Conservation (phyloP, 495 filamentous ascomycete species). For the Penicillium manginii region DNA sequence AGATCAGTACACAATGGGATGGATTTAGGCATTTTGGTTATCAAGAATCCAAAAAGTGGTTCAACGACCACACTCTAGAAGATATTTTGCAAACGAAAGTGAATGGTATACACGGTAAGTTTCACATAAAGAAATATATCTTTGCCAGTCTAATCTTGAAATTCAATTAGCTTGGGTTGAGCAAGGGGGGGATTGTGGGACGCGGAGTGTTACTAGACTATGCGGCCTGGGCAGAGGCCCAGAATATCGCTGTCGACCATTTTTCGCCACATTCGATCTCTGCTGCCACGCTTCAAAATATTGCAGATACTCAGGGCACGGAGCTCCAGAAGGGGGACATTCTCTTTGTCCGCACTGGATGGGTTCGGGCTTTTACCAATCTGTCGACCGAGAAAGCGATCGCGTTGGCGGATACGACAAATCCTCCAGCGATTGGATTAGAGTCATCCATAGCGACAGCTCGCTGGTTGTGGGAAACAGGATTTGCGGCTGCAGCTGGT, state of each 20-base stretch:
- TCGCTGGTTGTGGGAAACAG: conserved; percentile 15
- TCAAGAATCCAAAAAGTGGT: conserved; percentile 11
- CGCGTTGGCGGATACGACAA: conserved; percentile 5
- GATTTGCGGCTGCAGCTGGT: conserved; percentile 16
- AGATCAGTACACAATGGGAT: conserved; percentile 21
- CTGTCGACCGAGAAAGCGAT: background rate
- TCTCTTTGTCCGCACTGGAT: conserved; percentile 14
- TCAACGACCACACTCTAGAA: conserved; percentile 8
- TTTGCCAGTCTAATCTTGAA: background rate
- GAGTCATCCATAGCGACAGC: conserved; percentile 9
- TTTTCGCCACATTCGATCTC: conserved; percentile 10
- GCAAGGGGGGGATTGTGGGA: conserved; percentile 54
- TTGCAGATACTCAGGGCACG: conserved; percentile 9
- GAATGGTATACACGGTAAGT: conserved; percentile 12
- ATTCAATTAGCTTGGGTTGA: conserved; percentile 44
- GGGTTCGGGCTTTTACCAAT: conserved; percentile 6
- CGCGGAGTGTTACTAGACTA: conserved; percentile 62
- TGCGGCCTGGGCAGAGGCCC: conserved; percentile 50
- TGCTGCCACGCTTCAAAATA: background rate
- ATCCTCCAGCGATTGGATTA: conserved; percentile 5
- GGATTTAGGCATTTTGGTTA: conserved; percentile 20
- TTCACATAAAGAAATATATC: background rate
- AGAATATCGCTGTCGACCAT: conserved; percentile 23
- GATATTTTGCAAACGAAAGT: conserved; percentile 9
- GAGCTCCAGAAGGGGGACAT: conserved; percentile 12